These are phyloP conservation scores for Phytophthora aleatoria DNA, from an alignment of 352 stramenopile genomes.

Conservation along the genomic window DNA sequence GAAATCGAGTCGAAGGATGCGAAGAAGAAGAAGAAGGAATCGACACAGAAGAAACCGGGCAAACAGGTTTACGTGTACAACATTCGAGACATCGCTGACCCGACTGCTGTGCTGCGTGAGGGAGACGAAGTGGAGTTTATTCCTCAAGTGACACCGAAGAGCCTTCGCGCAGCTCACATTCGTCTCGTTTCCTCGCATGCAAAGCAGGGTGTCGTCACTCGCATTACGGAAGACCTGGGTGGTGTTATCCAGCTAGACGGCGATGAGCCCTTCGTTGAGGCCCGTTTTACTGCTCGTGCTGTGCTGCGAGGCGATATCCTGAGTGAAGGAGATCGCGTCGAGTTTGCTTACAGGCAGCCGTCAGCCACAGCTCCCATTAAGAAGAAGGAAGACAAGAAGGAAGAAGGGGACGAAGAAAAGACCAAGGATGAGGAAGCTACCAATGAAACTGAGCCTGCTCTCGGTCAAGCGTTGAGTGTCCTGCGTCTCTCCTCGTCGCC, in stretches of 20 bases:
- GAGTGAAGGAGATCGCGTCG: conserved; percentile 68
- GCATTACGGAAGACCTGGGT: conserved; percentile 51
- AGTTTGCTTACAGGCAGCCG: conserved; percentile 55
- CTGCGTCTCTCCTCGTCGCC: conserved; percentile 42
- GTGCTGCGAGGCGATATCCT: conserved; percentile 71
- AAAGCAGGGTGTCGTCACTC: conserved; percentile 61
- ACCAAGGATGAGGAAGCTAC: conserved; percentile 10
- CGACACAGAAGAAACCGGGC: conserved; percentile 13
- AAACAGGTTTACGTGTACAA: conserved; percentile 57
- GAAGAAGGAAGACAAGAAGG: conserved; percentile 31
- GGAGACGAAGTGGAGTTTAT: conserved; percentile 78
- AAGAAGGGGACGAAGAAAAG: conserved; percentile 23
- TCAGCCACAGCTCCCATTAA: conserved; percentile 40
- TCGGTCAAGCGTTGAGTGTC: conserved; percentile 56
- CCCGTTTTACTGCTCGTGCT: conserved; percentile 50
- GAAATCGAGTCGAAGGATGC: conserved; percentile 14
- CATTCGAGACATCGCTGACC: conserved; percentile 69
- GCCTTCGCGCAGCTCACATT: conserved; percentile 57
- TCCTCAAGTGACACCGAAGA: conserved; percentile 49
- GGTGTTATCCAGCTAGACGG: conserved; percentile 65
- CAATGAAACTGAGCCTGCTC: conserved; percentile 13
- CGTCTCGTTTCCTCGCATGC: conserved; percentile 57
- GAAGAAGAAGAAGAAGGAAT: conserved; percentile 23
- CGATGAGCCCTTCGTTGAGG: conserved; percentile 36
- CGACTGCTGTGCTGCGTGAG: conserved; percentile 59